Evolutionary conservation across 2,329 filamentous ascomycete species (phyloP).

Genomic region (Fusarium multiceps): DNA sequence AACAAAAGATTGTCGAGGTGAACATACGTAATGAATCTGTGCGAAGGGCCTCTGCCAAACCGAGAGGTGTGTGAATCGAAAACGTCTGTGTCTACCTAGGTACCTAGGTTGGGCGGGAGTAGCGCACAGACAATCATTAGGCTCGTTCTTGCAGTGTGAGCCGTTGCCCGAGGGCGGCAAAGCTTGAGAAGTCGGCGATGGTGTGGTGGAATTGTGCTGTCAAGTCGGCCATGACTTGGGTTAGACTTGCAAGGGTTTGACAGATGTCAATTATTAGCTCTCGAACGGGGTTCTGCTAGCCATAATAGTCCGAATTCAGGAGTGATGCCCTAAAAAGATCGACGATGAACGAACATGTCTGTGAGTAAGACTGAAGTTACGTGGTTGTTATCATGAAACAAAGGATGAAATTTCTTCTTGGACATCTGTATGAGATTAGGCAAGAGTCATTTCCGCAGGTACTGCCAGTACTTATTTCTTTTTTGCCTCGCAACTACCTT

Average conservation of each 20-base stretch:
- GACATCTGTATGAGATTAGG: neutral
- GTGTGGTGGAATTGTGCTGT: constrained; percentile 27
- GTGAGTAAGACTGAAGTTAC: neutral
- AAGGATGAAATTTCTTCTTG: neutral
- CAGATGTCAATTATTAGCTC: constrained; percentile 24
- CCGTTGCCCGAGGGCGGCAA: constrained; percentile 41
- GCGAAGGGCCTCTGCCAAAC: constrained; percentile 28
- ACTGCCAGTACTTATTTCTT: neutral
- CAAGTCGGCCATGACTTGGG: constrained; percentile 22
- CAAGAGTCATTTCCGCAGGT: neutral
- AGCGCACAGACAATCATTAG: constrained; percentile 41
- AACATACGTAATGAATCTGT: constrained; percentile 8
- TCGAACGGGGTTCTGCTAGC: constrained; percentile 18
- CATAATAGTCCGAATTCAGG: constrained; percentile 1
- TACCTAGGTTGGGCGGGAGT: constrained; percentile 13
- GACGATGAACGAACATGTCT: neutral
- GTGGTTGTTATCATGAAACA: neutral
- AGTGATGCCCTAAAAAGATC: constrained; percentile 17
- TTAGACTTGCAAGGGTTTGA: constrained; percentile 38
- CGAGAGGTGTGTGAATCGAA: constrained; percentile 29
- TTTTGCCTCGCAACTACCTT: neutral
- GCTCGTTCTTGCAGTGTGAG: constrained; percentile 38
- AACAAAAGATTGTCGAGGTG: constrained; percentile 11
- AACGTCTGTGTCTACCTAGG: constrained; percentile 16
- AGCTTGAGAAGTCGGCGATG: constrained; percentile 28